Evolutionary conservation across 192 early-diverging fungal species (phyloP), one percentile per base, ranked within the genome.

Genomic region (Podila epicladia): DNA sequence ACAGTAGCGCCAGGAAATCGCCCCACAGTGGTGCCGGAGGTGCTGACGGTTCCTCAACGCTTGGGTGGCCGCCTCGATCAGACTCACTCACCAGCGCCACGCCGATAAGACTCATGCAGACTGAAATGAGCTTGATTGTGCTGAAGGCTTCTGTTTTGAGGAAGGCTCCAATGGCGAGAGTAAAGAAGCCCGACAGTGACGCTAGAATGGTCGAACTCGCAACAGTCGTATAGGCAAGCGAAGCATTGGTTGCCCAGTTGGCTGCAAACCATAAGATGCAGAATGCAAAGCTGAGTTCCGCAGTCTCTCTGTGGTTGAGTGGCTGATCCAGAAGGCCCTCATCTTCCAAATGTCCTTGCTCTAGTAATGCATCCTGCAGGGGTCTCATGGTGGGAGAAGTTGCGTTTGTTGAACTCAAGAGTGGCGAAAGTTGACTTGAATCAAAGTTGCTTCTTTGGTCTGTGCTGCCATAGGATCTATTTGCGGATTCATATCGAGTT

Each of bases 261-360:
- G 93, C 94, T 33, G 88, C 86, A 85, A 95, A 95, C 94, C 94
- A 95, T 60, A 94, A 79, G 13, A 92, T 75, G 75, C 93, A 93
- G 71, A 95, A 95, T 0, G 73, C 74, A 32, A 91, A 71, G 2
- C 92, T 89, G 49, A 93, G 84, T 66, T 86, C 71, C 0, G 90
- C 89, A 17, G 89, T 89, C 82, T 92, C 86, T 31, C 78, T 58
- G 57, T 73, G 31, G 22, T 22, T 22, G 22, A 69, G 58, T 22
- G 69, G 71, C 3, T 28, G 53, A 4, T 74, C 69, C 53, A 55
- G 4, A 19, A 22, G 17, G 9, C 29, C 31, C 35, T 73, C 37
- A 22, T 31, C 50, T 15, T 51, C 38, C 15, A 37, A 55, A 12
- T 62, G 33, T 63, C 73, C 77, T 35, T 72, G 71, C 62, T 78